Percentiles rank a stretch among this genome's conserved stretches.
phyloP scores from a whole-genome alignment of 2,329 filamentous ascomycete species.

The Ascochyta fabae region DNA sequence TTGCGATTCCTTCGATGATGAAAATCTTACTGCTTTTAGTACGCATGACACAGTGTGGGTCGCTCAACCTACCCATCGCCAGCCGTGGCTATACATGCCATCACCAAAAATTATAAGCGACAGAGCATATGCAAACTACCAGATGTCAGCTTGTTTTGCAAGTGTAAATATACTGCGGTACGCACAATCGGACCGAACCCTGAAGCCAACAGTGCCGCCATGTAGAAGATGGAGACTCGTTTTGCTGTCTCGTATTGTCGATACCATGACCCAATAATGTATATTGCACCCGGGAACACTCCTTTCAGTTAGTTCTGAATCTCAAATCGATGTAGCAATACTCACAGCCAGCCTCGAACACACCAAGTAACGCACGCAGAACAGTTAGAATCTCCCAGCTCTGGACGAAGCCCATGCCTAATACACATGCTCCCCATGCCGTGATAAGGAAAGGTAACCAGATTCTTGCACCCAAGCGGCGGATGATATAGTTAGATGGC shows the following conservation, averaged over 20 bases:
- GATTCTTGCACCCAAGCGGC: slow-evolving; percentile 37
- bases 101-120: slow-evolving; percentile 42
- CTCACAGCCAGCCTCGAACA: slow-evolving; percentile 36
- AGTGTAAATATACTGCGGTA: not conserved
- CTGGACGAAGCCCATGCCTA: slow-evolving; percentile 36
- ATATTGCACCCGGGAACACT: slow-evolving; percentile 35
- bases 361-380: slow-evolving; percentile 27
- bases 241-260: slow-evolving; percentile 35
- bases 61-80: slow-evolving; percentile 29
- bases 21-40: slow-evolving; percentile 21
- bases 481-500: slow-evolving; percentile 41
- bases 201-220: slow-evolving; percentile 38
- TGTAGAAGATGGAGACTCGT: slow-evolving; percentile 34
- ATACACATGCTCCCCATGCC: slow-evolving; percentile 32
- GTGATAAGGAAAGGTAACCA: slow-evolving; percentile 41
- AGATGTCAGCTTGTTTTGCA: not conserved
- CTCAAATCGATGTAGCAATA: not conserved
- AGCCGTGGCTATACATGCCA: slow-evolving; percentile 39
- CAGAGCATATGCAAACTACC: slow-evolving; percentile 40
- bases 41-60: not conserved
- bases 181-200: slow-evolving; percentile 44
- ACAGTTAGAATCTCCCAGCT: slow-evolving; percentile 29
- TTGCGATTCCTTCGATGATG: slow-evolving; percentile 31
- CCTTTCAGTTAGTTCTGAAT: not conserved
- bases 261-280: slow-evolving; percentile 38